These are phyloP conservation scores for Tolypocladium tropicale DNA, from an alignment of 2,329 filamentous ascomycete species.

Conservation along the genomic window DNA sequence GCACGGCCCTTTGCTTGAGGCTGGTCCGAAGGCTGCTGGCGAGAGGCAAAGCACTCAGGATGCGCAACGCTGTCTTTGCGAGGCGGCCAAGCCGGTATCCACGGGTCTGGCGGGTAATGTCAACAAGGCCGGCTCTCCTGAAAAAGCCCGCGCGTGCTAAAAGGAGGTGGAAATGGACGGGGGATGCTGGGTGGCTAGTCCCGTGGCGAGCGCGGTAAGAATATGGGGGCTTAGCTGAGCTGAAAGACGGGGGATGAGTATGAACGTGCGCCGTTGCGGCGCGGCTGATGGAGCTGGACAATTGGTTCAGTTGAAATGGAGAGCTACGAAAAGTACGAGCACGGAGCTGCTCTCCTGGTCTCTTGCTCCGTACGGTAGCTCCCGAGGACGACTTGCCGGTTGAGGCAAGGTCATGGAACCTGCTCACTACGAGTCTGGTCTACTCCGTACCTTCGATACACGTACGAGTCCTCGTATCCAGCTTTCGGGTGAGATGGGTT, in stretches of 20 bases:
- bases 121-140: neutral
- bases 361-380: neutral
- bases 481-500: neutral
- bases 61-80: neutral
- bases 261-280: neutral
- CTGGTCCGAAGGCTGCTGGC: neutral
- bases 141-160: neutral
- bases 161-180: neutral
- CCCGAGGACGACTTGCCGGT: neutral
- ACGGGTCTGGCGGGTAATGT: neutral
- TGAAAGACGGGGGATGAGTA: neutral
- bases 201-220: neutral
- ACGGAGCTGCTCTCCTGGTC: neutral
- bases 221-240: neutral
- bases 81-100: neutral
- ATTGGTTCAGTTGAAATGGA: neutral
- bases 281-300: neutral
- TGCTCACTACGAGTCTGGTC: no score
- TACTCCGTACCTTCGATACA: no score
- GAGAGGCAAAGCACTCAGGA: no score
- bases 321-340: no score
- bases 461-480: no score
- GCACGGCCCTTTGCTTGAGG: neutral
- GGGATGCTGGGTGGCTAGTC: neutral
- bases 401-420: neutral